phyloP scores from a whole-genome alignment of 2,329 filamentous ascomycete genomes.

The Phialemoniopsis sp. region DNA sequence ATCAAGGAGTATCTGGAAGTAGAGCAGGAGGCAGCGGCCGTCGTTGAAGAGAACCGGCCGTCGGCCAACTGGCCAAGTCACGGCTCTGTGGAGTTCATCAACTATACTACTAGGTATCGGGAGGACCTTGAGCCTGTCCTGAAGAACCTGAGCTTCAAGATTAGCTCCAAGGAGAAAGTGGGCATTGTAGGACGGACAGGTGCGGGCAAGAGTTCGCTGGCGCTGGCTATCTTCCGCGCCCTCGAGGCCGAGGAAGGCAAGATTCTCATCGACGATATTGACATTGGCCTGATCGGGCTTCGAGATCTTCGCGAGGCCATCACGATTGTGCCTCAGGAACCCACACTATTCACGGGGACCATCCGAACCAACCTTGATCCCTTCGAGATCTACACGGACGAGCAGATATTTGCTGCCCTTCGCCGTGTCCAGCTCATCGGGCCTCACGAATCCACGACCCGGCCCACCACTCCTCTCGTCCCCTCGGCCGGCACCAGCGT shows the following conservation, averaged over 20 bases:
- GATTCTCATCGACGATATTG: conserved; percentile 87
- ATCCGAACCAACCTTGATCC: conserved; percentile 91
- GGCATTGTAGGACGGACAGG: conserved; percentile 95
- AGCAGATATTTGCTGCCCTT: conserved; percentile 82
- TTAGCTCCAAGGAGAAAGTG: conserved; percentile 83
- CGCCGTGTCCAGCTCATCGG: conserved; percentile 85
- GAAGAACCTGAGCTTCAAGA: conserved; percentile 79
- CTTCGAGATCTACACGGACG: conserved; percentile 83
- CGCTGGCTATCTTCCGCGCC: conserved; percentile 87
- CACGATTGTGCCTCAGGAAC: conserved; percentile 97
- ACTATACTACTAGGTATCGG: conserved; percentile 87
- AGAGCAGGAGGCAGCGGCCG: conserved; percentile 80
- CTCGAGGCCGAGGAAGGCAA: conserved; percentile 87
- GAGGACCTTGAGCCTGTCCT: conserved; percentile 84
- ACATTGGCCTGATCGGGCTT: conserved; percentile 86
- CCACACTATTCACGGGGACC: conserved; percentile 88
- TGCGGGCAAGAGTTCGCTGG: conserved; percentile 93
- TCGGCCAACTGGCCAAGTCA: conserved; percentile 77
- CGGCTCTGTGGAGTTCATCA: conserved; percentile 81
- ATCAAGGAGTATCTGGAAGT: conserved; percentile 97
- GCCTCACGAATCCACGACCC: conserved; percentile 40
- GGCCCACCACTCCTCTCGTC: conserved; percentile 14
- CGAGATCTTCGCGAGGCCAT: conserved; percentile 89
- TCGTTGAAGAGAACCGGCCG: conserved; percentile 76
- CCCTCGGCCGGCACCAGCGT: conserved; percentile 8